Evolutionary conservation across 1,139 yeast genomes (phyloP), one percentile per base, ranked within the genome.

Genomic region (Yamadazyma trypodendri): DNA sequence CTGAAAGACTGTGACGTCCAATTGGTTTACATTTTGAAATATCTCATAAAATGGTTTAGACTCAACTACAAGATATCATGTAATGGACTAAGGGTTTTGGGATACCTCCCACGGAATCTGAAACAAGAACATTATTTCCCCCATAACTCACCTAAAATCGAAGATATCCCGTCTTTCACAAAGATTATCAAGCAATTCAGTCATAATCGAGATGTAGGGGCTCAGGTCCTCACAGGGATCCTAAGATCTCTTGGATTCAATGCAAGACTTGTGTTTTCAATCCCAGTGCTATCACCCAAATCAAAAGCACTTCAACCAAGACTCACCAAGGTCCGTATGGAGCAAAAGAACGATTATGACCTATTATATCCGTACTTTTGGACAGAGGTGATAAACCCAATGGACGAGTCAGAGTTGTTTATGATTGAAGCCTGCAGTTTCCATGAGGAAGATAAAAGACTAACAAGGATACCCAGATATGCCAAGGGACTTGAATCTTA

Each of bases 341-440:
- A 42, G 6, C 39, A 51, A 5, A 66, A 61, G 33, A 58, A 56
- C 30, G 73, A 67, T 36, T 55, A 58, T 40, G 73, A 67, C 42
- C 44, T 66, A 11, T 44, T 67, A 6, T 65, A 60, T 39, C 73
- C 73, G 0, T 65, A 65, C 41, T 65, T 53, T 41, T 67, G 73
- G 73, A 64, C 70, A 8, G 73, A 67, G 43, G 36, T 66, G 3
- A 46, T 67, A 2, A 65, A 65, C 38, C 72, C 73, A 0, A 23
- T 61, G 3, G 45, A 65, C 35, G 42, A 43, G 1, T 38, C 47
- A 2, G 66, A 66, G 39, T 23, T 67, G 0, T 42, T 63, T 11
- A 45, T 64, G 0, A 25, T 67, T 3, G 73, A 67, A 39, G 48
- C 63, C 2, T 54, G 58, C 29, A 54, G 65, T 21, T 66, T 66